phyloP scores from a whole-genome alignment of 129 eudicot species.

The Flaveria bidentis region DNA sequence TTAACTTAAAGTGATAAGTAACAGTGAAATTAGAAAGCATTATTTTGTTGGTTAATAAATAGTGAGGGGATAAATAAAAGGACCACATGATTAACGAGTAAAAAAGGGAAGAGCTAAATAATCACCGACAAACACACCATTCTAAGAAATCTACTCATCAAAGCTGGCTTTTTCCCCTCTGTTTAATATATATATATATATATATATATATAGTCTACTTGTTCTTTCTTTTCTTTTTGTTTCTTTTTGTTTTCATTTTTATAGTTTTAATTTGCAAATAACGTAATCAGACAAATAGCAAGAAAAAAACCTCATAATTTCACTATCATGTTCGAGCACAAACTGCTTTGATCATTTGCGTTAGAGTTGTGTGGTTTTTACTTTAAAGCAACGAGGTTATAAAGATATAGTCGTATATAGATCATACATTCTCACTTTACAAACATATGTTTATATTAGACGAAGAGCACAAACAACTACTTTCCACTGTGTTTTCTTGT shows the following conservation, averaged over 20 bases:
- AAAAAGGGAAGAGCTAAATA: slow-evolving; percentile 26
- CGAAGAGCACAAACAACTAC: not conserved
- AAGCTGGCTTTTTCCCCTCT: slow-evolving; percentile 15
- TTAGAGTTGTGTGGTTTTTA: too few species aligned
- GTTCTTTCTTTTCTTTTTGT: too few species aligned
- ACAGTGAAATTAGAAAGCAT: not conserved
- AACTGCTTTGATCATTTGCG: too few species aligned
- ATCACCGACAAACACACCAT: slow-evolving; percentile 43
- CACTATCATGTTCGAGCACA: too few species aligned
- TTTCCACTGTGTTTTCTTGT: slow-evolving; percentile 25
- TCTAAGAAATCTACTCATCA: slow-evolving; percentile 38
- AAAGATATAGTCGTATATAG: too few species aligned
- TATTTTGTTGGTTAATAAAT: not conserved
- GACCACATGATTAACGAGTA: slow-evolving; percentile 39
- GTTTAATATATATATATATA: not conserved
- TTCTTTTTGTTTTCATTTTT: too few species aligned
- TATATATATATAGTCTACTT: not conserved
- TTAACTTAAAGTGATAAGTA: not conserved
- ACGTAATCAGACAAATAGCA: too few species aligned
- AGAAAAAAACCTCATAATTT: too few species aligned
- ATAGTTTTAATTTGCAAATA: too few species aligned
- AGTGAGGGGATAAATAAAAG: not conserved
- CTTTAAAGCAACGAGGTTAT: too few species aligned
- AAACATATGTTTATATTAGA: too few species aligned
- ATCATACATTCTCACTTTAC: too few species aligned